A percentile compares a stretch with the other conserved stretches of the same genome.
These are phyloP conservation scores for Abelmoschus esculentus DNA, from an alignment of 345 rosid species.

Conservation along the genomic window DNA sequence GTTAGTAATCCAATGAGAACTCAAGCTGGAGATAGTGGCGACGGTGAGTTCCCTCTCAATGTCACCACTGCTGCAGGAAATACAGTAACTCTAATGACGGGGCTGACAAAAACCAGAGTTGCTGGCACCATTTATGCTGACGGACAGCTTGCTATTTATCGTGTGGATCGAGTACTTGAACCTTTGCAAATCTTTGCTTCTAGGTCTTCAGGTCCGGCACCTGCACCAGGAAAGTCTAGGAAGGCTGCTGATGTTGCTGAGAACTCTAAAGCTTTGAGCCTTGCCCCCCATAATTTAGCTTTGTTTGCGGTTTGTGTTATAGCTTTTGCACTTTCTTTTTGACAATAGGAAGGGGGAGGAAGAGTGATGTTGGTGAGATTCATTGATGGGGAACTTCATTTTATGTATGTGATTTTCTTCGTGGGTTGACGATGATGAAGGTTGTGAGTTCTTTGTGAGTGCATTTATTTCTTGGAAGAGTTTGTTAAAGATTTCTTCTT, in stretches of 20 bases:
- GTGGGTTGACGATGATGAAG: too few species aligned
- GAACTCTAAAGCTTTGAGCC: constrained; percentile 18
- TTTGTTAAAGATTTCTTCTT: too few species aligned
- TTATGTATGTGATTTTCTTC: too few species aligned
- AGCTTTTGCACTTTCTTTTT: constrained; percentile 12
- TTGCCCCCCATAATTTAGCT: constrained; percentile 3
- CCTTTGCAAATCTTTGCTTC: constrained; percentile 33
- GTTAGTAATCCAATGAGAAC: constrained; percentile 39
- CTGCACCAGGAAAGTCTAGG: constrained; percentile 28
- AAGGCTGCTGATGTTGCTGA: constrained; percentile 6
- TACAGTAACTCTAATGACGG: constrained; percentile 30
- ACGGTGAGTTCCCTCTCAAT: constrained; percentile 32
- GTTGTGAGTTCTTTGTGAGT: too few species aligned
- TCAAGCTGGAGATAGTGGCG: constrained; percentile 34
- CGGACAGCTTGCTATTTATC: constrained; percentile 40
- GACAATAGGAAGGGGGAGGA: too few species aligned
- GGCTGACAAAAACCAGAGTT: constrained; percentile 37
- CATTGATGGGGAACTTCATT: too few species aligned
- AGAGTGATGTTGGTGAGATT: too few species aligned
- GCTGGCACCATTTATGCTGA: constrained; percentile 38
- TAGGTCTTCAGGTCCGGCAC: constrained; percentile 34
- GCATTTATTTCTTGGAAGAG: too few species aligned
- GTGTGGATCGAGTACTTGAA: constrained; percentile 32
- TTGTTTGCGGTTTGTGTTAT: constrained; percentile 15
- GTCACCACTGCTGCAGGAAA: constrained; percentile 35